phyloP scores from a whole-genome alignment of 176 grass and related monocot genomes.

The Tillandsia leiboldiana region DNA sequence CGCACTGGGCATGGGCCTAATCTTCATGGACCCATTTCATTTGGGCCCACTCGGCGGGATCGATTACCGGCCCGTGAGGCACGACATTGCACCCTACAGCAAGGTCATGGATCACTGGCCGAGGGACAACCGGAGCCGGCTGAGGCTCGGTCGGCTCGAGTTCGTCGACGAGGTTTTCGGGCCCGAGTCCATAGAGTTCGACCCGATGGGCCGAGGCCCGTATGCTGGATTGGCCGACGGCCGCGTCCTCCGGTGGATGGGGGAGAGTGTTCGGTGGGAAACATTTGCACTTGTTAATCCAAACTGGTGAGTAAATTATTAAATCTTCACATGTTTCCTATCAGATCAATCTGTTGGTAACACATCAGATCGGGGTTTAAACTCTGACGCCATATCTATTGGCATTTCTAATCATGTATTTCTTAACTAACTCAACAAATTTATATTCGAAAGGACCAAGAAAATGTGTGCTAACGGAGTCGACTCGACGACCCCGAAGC shows the following conservation, averaged over 20 bases:
- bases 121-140: constrained; percentile 60
- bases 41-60: constrained; percentile 43
- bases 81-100: constrained; percentile 52
- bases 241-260: constrained; percentile 88
- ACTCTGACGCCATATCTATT: too few relatives aligned
- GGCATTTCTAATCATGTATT: not conserved
- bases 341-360: too few relatives aligned
- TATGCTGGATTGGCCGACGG: constrained; percentile 85
- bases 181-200: constrained; percentile 91
- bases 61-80: constrained; percentile 66
- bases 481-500: constrained; percentile 49
- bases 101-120: constrained; percentile 70
- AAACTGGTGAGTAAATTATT: constrained; percentile 37
- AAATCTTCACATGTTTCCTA: too few relatives aligned
- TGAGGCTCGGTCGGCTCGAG: constrained; percentile 56
- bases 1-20: constrained; percentile 39
- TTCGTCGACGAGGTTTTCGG: constrained; percentile 72
- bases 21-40: constrained; percentile 61
- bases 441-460: constrained; percentile 38
- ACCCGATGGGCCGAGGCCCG: constrained; percentile 47
- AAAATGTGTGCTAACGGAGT: constrained; percentile 46
- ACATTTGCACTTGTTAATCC: constrained; percentile 68
- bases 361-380: too few relatives aligned
- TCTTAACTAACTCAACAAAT: not conserved
- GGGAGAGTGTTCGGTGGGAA: constrained; percentile 48